phyloP scores from a whole-genome alignment of 163 green algal species.

The Prototheca wickerhamii region DNA sequence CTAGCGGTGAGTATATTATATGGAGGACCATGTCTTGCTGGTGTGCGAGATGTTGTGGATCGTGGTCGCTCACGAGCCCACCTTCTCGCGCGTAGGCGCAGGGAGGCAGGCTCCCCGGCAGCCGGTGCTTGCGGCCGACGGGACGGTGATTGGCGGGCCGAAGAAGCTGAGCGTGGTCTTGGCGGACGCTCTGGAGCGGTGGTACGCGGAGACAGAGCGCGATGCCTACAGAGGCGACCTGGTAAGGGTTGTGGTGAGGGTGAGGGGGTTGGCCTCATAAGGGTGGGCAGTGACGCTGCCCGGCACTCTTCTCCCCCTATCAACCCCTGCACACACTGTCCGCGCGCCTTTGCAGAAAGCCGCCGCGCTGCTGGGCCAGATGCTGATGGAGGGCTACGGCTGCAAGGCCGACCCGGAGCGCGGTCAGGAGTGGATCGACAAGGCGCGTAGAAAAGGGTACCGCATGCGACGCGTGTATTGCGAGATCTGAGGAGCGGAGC shows the following conservation, averaged over 20 bases:
- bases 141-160: not conserved
- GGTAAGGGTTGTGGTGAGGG: constrained; percentile 18
- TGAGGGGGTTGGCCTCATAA: not conserved
- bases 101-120: too few relatives aligned
- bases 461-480: constrained; percentile 66
- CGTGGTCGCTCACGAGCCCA: too few relatives aligned
- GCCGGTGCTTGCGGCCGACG: not conserved
- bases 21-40: too few relatives aligned
- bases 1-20: too few relatives aligned
- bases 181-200: constrained; percentile 62
- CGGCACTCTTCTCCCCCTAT: not conserved
- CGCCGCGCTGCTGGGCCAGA: constrained; percentile 61
- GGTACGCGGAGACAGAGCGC: constrained; percentile 66
- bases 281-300: not conserved
- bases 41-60: too few relatives aligned
- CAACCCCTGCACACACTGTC: not conserved
- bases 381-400: constrained; percentile 77
- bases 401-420: constrained; percentile 46
- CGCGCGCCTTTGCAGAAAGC: constrained; percentile 44
- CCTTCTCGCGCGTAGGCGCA: too few relatives aligned
- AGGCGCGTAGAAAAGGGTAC: constrained; percentile 61
- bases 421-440: constrained; percentile 57
- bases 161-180: constrained; percentile 50
- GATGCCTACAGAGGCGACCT: constrained; percentile 63
- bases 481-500: constrained; percentile 15